Conservation (phyloP, 2,329 filamentous ascomycete species). For the Aaosphaeria arxii region DNA sequence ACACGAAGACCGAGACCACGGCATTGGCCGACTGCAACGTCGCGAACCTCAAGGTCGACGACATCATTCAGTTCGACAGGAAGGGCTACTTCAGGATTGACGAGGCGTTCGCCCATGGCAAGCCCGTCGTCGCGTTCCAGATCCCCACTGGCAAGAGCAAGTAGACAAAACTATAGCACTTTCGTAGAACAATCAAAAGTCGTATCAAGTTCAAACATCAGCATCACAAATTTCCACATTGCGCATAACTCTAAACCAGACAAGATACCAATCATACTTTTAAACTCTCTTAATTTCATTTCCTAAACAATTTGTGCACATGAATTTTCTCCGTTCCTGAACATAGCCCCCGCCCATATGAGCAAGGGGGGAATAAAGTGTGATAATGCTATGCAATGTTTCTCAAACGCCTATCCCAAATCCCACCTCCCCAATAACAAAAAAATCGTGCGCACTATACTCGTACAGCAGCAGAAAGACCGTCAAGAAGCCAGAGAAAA, state of each 20-base stretch:
- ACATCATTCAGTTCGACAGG: constrained; percentile 93
- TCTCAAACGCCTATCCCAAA: no score
- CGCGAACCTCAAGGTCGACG: constrained; percentile 72
- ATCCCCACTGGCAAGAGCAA: constrained; percentile 64
- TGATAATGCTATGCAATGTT: no score
- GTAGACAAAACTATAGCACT: constrained; percentile 6
- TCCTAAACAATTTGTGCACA: no score
- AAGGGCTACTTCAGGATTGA: constrained; percentile 92
- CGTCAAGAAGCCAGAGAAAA: no score
- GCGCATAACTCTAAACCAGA: background rate
- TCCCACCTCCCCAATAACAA: no score
- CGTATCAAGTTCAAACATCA: background rate
- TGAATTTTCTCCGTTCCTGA: no score
- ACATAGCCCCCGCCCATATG: no score
- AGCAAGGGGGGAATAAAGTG: no score
- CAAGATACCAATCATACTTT: background rate
- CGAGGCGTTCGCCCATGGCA: constrained; percentile 55
- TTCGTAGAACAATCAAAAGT: background rate
- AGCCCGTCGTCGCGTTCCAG: constrained; percentile 64
- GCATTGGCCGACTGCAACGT: constrained; percentile 82
- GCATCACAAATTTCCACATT: background rate
- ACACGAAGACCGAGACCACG: constrained; percentile 71
- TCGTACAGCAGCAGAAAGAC: no score
- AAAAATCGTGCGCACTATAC: no score
- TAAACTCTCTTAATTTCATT: no score